Percentiles rank a stretch among this genome's conserved stretches.
phyloP scores from a whole-genome alignment of 106 monocot genomes.

The Narthecium ossifragum region DNA sequence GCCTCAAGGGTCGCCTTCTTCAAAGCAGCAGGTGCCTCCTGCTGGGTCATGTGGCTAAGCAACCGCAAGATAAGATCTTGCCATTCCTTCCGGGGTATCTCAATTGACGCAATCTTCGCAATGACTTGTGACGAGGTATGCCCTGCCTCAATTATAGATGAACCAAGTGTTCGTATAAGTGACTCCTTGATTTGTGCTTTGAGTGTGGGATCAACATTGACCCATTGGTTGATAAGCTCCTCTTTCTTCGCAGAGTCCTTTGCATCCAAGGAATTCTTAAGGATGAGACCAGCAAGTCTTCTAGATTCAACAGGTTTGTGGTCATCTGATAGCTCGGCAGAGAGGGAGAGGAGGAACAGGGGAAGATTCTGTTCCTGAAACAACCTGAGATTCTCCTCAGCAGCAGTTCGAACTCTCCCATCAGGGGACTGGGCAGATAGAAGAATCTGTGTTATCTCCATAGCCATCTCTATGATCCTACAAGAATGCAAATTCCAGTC shows the following conservation, averaged over 20 bases:
- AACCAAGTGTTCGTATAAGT: conserved; percentile 50
- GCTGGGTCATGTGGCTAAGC: conserved; percentile 50
- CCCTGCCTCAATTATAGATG: conserved; percentile 52
- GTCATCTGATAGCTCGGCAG: conserved; percentile 50
- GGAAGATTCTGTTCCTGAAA: conserved; percentile 76
- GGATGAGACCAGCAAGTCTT: conserved; percentile 69
- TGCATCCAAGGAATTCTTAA: conserved; percentile 82
- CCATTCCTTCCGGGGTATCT: conserved; percentile 71
- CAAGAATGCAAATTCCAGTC: background rate
- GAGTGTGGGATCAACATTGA: conserved; percentile 32
- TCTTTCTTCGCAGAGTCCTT: conserved; percentile 53
- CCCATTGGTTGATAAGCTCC: conserved; percentile 49
- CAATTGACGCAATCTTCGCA: conserved; percentile 81
- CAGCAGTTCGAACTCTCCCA: conserved; percentile 33
- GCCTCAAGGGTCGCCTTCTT: conserved; percentile 73
- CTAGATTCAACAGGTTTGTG: conserved; percentile 61
- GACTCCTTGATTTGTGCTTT: conserved; percentile 64
- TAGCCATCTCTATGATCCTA: conserved; percentile 19
- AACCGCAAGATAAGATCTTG: conserved; percentile 46
- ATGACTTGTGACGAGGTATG: conserved; percentile 71
- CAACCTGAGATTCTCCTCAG: conserved; percentile 58
- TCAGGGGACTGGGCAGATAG: conserved; percentile 69
- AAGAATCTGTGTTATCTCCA: conserved; percentile 63
- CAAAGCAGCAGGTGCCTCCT: conserved; percentile 25
- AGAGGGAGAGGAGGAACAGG: conserved; percentile 61